Evolutionary conservation across 2,329 filamentous ascomycete species (phyloP), one percentile per base, ranked within the genome.

Genomic region (Rhexocercosporidium sp.): DNA sequence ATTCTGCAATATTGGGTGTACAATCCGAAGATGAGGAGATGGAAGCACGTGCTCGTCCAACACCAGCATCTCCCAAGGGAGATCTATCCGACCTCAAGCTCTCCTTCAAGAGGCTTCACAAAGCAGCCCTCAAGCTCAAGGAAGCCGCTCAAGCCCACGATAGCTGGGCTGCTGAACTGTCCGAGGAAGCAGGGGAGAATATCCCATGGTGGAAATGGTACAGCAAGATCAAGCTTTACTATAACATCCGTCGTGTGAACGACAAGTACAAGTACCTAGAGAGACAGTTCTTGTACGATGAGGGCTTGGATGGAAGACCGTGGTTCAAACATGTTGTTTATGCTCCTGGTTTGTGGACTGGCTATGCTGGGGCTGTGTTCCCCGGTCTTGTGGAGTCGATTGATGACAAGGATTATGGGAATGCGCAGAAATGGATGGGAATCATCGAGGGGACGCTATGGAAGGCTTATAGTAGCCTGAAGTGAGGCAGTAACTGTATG

Each of bases 271-370:
- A 97, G 84, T 82, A 84, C 9, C 81, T 98, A 0, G 95, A 98
- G 78, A 85, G 94, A 18, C 84, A 89, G 60, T 97, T 97, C 79
- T 74, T 97, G 69, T 91, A 93, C 74, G 80, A 87, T 4, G 83
- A 85, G 3, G 95, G 95, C 0, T 80, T 98, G 22, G 94, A 97
- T 77, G 88, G 88, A 1, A 83, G 95, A 67, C 82, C 83, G 27
- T 97, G 94, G 94, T 98, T 95, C 82, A 97, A 97, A 82, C 95
- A 97, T 75, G 91, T 97, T 2, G 91, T 97, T 1, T 97, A 96
- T 79, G 94, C 94, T 1, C 94, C 94, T 0, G 94, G 94, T 0
- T 78, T 95, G 57, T 97, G 94, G 93, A 97, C 93, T 0, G 94
- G 94, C 0, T 97, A 97, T 78, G 83, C 93, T 0, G 94, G 94